These are phyloP conservation scores for Xenosphaeropsis pyriputrescens DNA, from an alignment of 2,329 filamentous ascomycete genomes.

Conservation along the genomic window DNA sequence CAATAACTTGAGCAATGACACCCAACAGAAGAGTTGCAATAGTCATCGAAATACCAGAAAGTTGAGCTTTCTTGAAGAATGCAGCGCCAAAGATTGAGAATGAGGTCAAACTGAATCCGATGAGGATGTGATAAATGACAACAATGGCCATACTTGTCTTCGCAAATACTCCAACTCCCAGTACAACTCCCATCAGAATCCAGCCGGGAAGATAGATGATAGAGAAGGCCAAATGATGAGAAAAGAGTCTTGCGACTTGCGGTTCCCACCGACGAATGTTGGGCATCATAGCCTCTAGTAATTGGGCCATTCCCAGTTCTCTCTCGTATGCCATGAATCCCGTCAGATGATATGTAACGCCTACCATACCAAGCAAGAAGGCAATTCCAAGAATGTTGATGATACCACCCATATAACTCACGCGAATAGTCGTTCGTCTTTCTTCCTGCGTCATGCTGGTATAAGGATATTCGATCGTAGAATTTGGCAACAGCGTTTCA, in stretches of 20 bases:
- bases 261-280: conserved; percentile 60
- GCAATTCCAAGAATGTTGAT: conserved; percentile 65
- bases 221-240: conserved; percentile 69
- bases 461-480: conserved; percentile 57
- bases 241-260: conserved; percentile 61
- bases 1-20: conserved; percentile 67
- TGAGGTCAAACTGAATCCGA: conserved; percentile 64
- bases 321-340: conserved; percentile 77
- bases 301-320: conserved; percentile 73
- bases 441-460: conserved; percentile 58
- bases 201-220: conserved; percentile 70
- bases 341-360: conserved; percentile 74
- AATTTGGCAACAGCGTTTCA: conserved; percentile 23
- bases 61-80: conserved; percentile 76
- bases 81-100: conserved; percentile 70
- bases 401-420: conserved; percentile 56
- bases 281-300: conserved; percentile 87
- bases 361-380: conserved; percentile 67
- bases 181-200: conserved; percentile 58
- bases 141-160: conserved; percentile 50
- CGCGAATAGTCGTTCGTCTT: conserved; percentile 48
- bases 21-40: conserved; percentile 62
- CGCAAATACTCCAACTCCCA: conserved; percentile 48
- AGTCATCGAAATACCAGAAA: conserved; percentile 69
- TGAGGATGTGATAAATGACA: conserved; percentile 58